Evolutionary conservation across 2,329 filamentous ascomycete species (phyloP), one percentile per base, ranked within the genome.

Genomic region (Canariomyces notabilis): DNA sequence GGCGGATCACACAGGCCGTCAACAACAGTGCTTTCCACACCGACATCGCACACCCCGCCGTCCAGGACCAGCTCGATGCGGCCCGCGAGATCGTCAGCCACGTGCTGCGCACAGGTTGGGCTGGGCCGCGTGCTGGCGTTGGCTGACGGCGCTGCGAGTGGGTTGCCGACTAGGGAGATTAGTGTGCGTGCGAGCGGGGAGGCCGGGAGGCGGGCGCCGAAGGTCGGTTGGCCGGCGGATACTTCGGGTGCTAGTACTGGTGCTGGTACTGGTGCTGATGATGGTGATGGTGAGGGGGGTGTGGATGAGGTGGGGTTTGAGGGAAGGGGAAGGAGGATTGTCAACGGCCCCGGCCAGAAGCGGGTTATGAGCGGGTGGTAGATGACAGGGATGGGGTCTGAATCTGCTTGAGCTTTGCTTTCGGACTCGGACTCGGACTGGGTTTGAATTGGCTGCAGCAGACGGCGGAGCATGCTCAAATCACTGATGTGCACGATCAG

Each of bases 291-390:
- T 74, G 1, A 85, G 87, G 1, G 69, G 68, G n/a, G 69, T 11
- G 26, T 12, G 26, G 26, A 12, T 12, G 26, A 3, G 26, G 14
- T 8, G 26, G 4, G 26, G 4, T 29, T 9, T 12, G 4, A 58
- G 0, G 89, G 85, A 41, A 88, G 1, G 87, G 86, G 88, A 6
- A 98, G 75, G 36, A 98, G 76, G 52, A 98, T 89, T 0, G 93
- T 98, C 43, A 98, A 68, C 1, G 93, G 90, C 0, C 93, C 93
- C 0, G 93, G 93, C 93, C 93, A 98, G 73, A 96, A 98, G 35
- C 74, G 75, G 46, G 80, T 70, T 46, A 97, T 88, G 18, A 98
- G 68, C 1, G 87, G 73, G 48, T 74, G 74, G 67, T 98, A 98
- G 58, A 90, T 85, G 1, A 70, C 64, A 0, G 90, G 89, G 34